A percentile compares a stretch with the other conserved stretches of the same genome.
Evolutionary conservation across 179 eudicot species (phyloP).

Genomic region (Patellifolia procumbens): DNA sequence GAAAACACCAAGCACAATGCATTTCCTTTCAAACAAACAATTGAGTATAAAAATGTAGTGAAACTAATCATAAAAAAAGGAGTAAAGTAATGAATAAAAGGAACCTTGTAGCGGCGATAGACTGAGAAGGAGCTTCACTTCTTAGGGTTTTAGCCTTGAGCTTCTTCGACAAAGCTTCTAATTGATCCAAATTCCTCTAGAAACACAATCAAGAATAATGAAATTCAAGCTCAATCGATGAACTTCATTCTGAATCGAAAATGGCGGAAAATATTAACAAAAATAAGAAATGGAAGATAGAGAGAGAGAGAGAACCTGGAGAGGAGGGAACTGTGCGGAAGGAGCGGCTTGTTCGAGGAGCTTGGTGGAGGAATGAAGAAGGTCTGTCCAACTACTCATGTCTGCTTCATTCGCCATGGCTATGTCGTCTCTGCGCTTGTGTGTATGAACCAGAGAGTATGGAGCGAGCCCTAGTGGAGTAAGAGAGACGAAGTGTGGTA

Average conservation of each 20-base stretch:
- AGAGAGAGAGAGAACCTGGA: slow-evolving; percentile 53
- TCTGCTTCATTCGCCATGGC: slow-evolving; percentile 78
- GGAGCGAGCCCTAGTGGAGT: background rate
- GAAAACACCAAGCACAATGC: background rate
- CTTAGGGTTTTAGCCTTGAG: slow-evolving; percentile 85
- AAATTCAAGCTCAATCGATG: background rate
- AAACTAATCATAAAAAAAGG: background rate
- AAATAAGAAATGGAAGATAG: background rate
- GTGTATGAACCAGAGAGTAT: background rate
- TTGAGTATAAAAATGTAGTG: no score
- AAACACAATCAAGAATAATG: background rate
- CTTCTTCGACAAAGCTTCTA: slow-evolving; percentile 92
- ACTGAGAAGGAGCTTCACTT: slow-evolving; percentile 90
- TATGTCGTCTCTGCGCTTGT: background rate
- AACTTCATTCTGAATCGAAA: background rate
- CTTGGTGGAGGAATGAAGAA: slow-evolving; percentile 89
- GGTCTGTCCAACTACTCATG: slow-evolving; percentile 87
- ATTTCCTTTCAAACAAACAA: background rate
- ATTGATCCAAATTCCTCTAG: slow-evolving; percentile 91
- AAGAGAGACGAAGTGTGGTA: no score
- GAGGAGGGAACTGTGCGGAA: slow-evolving; percentile 96
- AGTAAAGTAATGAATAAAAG: background rate
- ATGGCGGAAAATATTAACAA: background rate
- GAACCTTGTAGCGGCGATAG: slow-evolving; percentile 91
- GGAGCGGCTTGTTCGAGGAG: slow-evolving; percentile 95